Percentiles rank a stretch among this genome's conserved stretches.
Conservation (phyloP, 2,329 filamentous ascomycete species). For the Lomentospora prolificans region DNA sequence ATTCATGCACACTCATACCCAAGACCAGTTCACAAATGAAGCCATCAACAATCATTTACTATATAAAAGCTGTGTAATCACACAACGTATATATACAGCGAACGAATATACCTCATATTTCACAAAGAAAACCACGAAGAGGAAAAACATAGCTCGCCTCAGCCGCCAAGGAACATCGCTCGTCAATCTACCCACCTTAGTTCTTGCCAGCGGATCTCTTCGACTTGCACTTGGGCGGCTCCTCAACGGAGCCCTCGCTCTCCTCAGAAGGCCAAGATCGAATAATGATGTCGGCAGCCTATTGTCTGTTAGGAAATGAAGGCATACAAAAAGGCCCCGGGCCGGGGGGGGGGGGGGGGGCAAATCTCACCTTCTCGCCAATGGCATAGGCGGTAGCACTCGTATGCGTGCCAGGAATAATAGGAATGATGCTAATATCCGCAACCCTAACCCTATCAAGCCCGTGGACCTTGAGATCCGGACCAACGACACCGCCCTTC, state of each 20-base stretch:
- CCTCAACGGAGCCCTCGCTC: not conserved
- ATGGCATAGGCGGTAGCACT: conserved; percentile 43
- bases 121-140: no score
- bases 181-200: not conserved
- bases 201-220: not conserved
- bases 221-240: conserved; percentile 3
- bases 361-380: conserved; percentile 31
- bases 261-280: conserved; percentile 3
- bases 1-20: no score
- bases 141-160: no score
- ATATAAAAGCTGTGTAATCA: not conserved
- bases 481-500: conserved; percentile 25
- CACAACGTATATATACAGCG: not conserved
- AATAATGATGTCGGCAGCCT: conserved; percentile 10
- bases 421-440: conserved; percentile 18
- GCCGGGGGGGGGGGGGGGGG: not conserved
- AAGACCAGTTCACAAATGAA: not conserved
- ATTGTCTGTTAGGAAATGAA: not conserved
- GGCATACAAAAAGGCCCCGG: not conserved
- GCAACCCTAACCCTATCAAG: conserved; percentile 21
- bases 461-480: conserved; percentile 23
- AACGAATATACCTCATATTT: no score
- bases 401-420: conserved; percentile 25
- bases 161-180: no score
- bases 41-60: not conserved